Conservation (phyloP, 257 asterid genomes). For the Solanum peruvianum region DNA sequence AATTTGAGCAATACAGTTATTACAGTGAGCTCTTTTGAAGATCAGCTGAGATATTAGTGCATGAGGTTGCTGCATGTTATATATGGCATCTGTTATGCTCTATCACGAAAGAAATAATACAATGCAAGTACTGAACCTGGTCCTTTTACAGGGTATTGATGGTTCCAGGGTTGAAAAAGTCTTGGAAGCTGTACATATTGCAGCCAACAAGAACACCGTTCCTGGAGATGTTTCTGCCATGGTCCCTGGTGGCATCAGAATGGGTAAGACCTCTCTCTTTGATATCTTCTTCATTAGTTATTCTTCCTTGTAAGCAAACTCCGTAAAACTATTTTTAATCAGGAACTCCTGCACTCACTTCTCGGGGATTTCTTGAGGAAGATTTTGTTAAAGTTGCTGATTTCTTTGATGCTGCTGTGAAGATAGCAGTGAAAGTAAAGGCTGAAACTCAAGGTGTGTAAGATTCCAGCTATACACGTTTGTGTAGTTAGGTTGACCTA, state of each 20-base stretch:
- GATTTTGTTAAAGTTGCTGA: constrained; percentile 91
- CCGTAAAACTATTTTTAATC: neutral
- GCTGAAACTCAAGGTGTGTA: constrained; percentile 58
- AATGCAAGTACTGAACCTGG: neutral
- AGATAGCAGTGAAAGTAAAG: constrained; percentile 71
- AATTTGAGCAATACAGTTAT: neutral
- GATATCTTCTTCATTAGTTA: neutral
- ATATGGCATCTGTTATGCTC: neutral
- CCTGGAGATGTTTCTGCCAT: constrained; percentile 99
- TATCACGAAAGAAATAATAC: neutral
- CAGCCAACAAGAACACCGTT: constrained; percentile 94
- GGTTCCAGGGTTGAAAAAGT: constrained; percentile 98
- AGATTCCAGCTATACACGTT: neutral
- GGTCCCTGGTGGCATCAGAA: constrained; percentile 99
- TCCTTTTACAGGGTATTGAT: constrained; percentile 73
- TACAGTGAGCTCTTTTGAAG: neutral
- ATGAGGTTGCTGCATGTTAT: neutral
- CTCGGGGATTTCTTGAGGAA: constrained; percentile 75
- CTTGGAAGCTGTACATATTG: constrained; percentile 85
- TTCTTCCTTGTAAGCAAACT: neutral
- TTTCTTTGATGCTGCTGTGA: constrained; percentile 79
- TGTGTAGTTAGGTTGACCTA: neutral
- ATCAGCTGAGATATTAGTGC: neutral
- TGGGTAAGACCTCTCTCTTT: constrained; percentile 43
- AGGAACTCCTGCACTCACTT: constrained; percentile 97